Evolutionary conservation across 495 filamentous ascomycete species (phyloP).

Genomic region (Penicillium subrubescens): DNA sequence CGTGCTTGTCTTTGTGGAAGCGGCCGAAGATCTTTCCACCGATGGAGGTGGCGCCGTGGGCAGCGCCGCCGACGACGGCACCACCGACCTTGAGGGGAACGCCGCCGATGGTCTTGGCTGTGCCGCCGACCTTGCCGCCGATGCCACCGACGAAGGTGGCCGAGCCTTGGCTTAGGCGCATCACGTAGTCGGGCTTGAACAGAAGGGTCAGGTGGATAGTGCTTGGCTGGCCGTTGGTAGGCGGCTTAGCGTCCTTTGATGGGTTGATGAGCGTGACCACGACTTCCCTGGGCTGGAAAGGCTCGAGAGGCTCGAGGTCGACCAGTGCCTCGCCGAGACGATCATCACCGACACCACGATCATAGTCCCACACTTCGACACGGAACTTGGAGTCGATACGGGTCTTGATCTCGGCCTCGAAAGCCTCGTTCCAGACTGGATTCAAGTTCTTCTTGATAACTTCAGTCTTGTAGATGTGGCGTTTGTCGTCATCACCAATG

Average conservation of each 20-base stretch:
- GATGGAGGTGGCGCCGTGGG: too few species aligned
- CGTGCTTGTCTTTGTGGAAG: conserved; percentile 53
- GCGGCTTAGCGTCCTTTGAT: conserved; percentile 67
- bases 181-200: conserved; percentile 95
- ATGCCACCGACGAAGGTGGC: conserved; percentile 67
- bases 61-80: conserved; percentile 76
- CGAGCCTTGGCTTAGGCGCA: conserved; percentile 83
- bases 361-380: conserved; percentile 89
- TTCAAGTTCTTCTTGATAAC: conserved; percentile 94
- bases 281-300: conserved; percentile 74
- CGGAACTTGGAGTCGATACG: conserved; percentile 84
- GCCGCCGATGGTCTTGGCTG: conserved; percentile 84
- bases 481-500: conserved; percentile 79
- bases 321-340: conserved; percentile 78
- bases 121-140: conserved; percentile 56
- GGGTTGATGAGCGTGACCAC: conserved; percentile 23
- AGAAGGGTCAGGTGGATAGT: conserved; percentile 77
- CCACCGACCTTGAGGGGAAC: conserved; percentile 90
- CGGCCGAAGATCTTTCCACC: conserved; percentile 72
- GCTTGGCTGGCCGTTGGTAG: conserved; percentile 87
- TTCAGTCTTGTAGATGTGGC: conserved; percentile 89
- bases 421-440: conserved; percentile 93
- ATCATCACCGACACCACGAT: conserved; percentile 90
- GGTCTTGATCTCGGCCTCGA: conserved; percentile 79
- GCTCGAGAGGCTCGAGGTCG: conserved; percentile 79